These are phyloP conservation scores for Monilinia fructigena DNA, from an alignment of 2,329 filamentous ascomycete genomes.

Conservation along the genomic window DNA sequence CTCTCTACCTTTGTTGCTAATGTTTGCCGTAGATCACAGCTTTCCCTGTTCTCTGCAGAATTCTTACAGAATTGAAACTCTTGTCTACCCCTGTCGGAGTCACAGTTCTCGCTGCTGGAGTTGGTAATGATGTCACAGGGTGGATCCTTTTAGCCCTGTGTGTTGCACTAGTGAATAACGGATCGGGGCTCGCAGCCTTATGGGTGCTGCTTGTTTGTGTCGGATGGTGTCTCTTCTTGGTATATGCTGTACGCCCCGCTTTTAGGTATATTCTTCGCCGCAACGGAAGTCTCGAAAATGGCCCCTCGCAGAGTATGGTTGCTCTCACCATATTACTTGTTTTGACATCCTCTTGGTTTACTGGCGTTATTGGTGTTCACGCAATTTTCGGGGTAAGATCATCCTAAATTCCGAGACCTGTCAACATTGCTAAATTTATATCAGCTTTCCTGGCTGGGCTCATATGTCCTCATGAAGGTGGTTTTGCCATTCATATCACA, in stretches of 20 bases:
- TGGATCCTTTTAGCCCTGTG: conserved; percentile 94
- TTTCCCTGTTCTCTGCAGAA: conserved; percentile 89
- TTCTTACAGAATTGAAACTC: conserved; percentile 85
- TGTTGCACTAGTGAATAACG: conserved; percentile 88
- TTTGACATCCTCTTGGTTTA: conserved; percentile 80
- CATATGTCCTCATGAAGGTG: conserved; percentile 85
- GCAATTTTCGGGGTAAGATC: conserved; percentile 72
- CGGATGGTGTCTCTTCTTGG: conserved; percentile 74
- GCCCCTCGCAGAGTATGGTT: conserved; percentile 82
- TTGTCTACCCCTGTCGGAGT: conserved; percentile 80
- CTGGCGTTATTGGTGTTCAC: conserved; percentile 86
- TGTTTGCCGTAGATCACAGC: conserved; percentile 63
- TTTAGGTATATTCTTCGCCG: conserved; percentile 73
- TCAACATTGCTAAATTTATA: conserved; percentile 13
- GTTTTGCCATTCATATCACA: conserved; percentile 85
- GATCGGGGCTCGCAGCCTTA: conserved; percentile 75
- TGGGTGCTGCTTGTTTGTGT: conserved; percentile 76
- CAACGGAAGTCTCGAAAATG: conserved; percentile 78
- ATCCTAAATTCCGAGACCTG: neutral
- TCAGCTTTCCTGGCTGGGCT: conserved; percentile 79
- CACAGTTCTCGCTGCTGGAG: conserved; percentile 84
- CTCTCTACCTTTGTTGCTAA: neutral
- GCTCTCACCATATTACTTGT: conserved; percentile 78
- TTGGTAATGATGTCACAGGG: conserved; percentile 86
- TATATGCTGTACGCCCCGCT: conserved; percentile 67